phyloP scores from a whole-genome alignment of 2,329 filamentous ascomycete genomes.

The Colletotrichum filicis region DNA sequence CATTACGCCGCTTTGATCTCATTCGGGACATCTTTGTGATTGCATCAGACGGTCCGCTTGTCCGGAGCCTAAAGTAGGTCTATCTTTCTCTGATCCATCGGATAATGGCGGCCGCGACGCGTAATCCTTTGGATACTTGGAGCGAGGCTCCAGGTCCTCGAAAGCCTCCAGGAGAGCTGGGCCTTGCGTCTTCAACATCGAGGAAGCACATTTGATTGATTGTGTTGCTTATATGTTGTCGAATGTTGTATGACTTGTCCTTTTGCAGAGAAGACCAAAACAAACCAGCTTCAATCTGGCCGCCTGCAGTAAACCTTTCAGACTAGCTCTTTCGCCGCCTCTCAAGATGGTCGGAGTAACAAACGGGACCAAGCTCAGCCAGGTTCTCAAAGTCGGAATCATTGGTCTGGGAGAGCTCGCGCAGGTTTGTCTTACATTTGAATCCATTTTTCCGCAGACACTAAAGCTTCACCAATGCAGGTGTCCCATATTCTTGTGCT shows the following conservation, averaged over 20 bases:
- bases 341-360: neutral
- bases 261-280: neutral
- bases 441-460: neutral
- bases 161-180: neutral
- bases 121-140: neutral
- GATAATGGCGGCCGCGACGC: neutral
- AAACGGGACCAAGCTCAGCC: neutral
- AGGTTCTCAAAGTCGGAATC: neutral
- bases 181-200: neutral
- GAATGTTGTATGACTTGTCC: neutral
- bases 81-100: neutral
- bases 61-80: neutral
- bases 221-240: neutral
- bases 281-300: neutral
- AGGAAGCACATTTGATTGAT: neutral
- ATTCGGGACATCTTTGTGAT: neutral
- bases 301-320: neutral
- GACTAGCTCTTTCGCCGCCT: neutral
- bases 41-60: neutral
- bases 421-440: neutral
- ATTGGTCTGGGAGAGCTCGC: neutral
- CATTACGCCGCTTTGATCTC: neutral
- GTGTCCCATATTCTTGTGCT: constrained; percentile 64
- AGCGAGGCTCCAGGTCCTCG: neutral
- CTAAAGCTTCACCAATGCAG: constrained; percentile 42